Percentiles rank a stretch among this genome's conserved stretches.
These are phyloP conservation scores for Penicillium sp. DNA, from an alignment of 2,329 filamentous ascomycete genomes.

Conservation along the genomic window DNA sequence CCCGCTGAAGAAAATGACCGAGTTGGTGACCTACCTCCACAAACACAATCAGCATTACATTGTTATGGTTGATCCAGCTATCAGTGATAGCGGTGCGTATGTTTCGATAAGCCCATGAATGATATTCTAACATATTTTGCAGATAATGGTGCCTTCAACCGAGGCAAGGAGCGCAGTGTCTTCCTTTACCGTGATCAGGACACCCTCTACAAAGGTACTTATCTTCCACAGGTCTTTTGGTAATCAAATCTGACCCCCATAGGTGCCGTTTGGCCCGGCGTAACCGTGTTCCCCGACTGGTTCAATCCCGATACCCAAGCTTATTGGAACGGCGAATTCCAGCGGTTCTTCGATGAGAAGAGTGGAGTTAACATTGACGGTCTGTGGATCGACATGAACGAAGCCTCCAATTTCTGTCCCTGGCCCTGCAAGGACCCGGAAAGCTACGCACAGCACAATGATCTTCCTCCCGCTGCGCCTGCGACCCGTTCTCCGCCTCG, in stretches of 20 bases:
- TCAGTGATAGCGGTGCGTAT: constrained; percentile 38
- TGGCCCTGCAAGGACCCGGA: constrained; percentile 58
- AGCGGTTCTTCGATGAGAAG: constrained; percentile 62
- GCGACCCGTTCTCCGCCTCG: constrained; percentile 64
- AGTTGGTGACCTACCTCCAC: constrained; percentile 68
- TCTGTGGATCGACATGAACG: constrained; percentile 74
- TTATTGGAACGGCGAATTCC: constrained; percentile 72
- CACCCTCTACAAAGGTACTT: constrained; percentile 49
- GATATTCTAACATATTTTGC: neutral
- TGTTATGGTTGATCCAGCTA: constrained; percentile 70
- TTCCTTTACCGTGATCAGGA: constrained; percentile 59
- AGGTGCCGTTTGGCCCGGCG: constrained; percentile 77
- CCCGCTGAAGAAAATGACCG: constrained; percentile 54
- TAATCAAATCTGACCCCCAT: neutral
- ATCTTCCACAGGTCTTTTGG: neutral
- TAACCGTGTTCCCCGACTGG: constrained; percentile 75
- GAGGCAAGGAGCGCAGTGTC: constrained; percentile 59
- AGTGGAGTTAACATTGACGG: constrained; percentile 73
- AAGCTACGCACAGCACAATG: constrained; percentile 49
- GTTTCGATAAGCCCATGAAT: neutral
- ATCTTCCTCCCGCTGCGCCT: constrained; percentile 60
- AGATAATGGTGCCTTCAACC: constrained; percentile 59
- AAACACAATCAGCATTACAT: constrained; percentile 67
- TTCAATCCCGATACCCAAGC: constrained; percentile 63
- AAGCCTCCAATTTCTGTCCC: constrained; percentile 55